Percentiles rank a stretch among this genome's conserved stretches.
phyloP scores from a whole-genome alignment of 768 basidiomycete species.

The Boletus edulis region DNA sequence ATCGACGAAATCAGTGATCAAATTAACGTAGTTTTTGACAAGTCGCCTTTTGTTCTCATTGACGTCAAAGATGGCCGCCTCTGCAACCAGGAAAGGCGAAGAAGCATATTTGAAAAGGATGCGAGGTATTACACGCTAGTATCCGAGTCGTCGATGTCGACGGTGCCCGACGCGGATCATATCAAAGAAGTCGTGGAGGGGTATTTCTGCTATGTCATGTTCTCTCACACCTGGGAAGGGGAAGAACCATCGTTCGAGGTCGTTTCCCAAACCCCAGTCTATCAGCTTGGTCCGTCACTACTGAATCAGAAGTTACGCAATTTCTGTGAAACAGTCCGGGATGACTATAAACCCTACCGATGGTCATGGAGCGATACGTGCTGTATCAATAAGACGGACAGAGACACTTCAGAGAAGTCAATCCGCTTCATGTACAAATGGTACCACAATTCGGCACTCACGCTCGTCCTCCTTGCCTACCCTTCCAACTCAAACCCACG shows the following conservation, averaged over 20 bases:
- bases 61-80: conserved; percentile 4
- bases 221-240: conserved; percentile 17
- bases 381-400: too few relatives aligned
- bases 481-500: neutral
- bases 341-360: neutral
- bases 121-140: conserved; percentile 1
- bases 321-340: conserved; percentile 5
- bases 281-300: neutral
- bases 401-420: neutral
- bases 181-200: neutral
- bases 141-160: neutral
- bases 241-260: conserved; percentile 6
- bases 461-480: conserved; percentile 9
- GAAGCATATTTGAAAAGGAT: conserved; percentile 1
- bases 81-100: neutral
- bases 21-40: too few relatives aligned
- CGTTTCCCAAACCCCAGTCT: too few relatives aligned
- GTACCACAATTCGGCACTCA: conserved; percentile 11
- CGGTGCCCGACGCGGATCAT: neutral
- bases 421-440: conserved; percentile 15
- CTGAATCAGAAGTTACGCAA: conserved; percentile 8
- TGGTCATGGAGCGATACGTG: too few relatives aligned
- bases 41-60: conserved; percentile 11
- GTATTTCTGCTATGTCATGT: conserved; percentile 17
- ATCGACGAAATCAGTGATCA: neutral